phyloP scores from a whole-genome alignment of 805 yeast species.

The Candida maltosa region DNA sequence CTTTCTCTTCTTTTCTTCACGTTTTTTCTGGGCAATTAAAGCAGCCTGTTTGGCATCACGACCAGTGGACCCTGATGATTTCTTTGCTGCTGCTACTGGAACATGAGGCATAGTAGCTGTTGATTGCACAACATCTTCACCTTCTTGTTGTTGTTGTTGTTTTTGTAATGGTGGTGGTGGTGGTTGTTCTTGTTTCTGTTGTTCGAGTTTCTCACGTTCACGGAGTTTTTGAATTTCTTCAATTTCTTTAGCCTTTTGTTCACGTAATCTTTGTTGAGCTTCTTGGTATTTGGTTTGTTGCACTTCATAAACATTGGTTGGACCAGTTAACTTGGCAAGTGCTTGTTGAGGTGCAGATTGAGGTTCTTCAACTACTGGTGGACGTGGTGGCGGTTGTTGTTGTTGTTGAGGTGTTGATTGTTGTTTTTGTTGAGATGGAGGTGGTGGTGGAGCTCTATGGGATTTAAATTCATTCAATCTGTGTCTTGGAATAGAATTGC shows the following conservation, averaged over 20 bases:
- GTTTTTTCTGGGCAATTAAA: conserved; percentile 57
- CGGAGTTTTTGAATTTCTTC: conserved; percentile 3
- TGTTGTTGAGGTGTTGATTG: conserved; percentile 8
- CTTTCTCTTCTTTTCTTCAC: conserved; percentile 73
- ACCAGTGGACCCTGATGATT: conserved; percentile 31
- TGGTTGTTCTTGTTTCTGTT: conserved; percentile 9
- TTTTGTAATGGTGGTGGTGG: conserved; percentile 9
- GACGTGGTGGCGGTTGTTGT: conserved; percentile 26
- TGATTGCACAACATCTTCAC: no score
- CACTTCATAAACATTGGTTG: conserved; percentile 4
- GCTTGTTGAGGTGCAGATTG: conserved; percentile 13
- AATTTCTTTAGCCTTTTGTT: conserved; percentile 6
- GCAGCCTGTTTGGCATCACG: conserved; percentile 55
- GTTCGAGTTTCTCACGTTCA: conserved; percentile 4
- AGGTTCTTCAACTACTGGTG: conserved; percentile 12
- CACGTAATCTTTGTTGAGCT: conserved; percentile 6
- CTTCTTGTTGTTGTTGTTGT: conserved; percentile 11
- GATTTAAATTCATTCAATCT: conserved; percentile 23
- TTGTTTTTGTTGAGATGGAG: conserved; percentile 30
- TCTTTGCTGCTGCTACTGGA: conserved; percentile 1
- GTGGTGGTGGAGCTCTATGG: conserved; percentile 44
- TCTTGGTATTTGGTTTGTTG: conserved; percentile 8
- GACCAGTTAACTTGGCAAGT: conserved; percentile 12
- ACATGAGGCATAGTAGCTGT: conserved; percentile 4
- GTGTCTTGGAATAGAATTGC: conserved; percentile 12